Percentiles rank a stretch among this genome's conserved stretches.
These are phyloP conservation scores for Kazachstania africana DNA, from an alignment of 805 yeast species.

Conservation along the genomic window DNA sequence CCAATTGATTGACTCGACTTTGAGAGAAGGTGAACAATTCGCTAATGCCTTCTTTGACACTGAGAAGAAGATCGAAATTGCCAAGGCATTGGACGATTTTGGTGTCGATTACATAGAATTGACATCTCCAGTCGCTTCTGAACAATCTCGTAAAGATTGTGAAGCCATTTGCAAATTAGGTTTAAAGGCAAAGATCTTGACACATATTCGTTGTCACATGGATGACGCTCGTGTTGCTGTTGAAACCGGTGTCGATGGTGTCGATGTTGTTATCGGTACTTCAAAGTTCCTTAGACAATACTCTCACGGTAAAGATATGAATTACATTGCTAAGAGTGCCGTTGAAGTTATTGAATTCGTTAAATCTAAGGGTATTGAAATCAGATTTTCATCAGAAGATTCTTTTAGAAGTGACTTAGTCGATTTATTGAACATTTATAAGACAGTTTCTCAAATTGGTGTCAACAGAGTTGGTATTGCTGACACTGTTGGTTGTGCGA, in stretches of 20 bases:
- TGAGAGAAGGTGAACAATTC: constrained; percentile 97
- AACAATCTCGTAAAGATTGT: constrained; percentile 85
- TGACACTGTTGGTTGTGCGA: constrained; percentile 97
- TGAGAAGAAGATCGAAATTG: constrained; percentile 92
- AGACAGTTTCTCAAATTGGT: constrained; percentile 94
- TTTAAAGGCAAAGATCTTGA: constrained; percentile 88
- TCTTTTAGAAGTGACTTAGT: constrained; percentile 95
- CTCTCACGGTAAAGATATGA: constrained; percentile 98
- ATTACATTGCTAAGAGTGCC: constrained; percentile 90
- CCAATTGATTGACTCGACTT: constrained; percentile 87
- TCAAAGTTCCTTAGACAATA: constrained; percentile 88
- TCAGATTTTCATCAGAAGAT: constrained; percentile 93
- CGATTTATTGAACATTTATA: constrained; percentile 86
- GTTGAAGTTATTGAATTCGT: constrained; percentile 95
- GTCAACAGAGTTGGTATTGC: constrained; percentile 98
- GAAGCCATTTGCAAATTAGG: constrained; percentile 98
- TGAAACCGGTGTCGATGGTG: constrained; percentile 98
- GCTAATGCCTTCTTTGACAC: constrained; percentile 94
- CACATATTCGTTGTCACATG: constrained; percentile 98
- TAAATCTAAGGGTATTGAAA: constrained; percentile 92
- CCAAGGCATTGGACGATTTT: constrained; percentile 92
- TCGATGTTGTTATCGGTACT: constrained; percentile 95
- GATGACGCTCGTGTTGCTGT: constrained; percentile 96
- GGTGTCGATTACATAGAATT: constrained; percentile 97
- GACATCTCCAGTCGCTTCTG: constrained; percentile 98